Evolutionary conservation across 2,329 filamentous ascomycete species (phyloP), one percentile per base, ranked within the genome.

Genomic region (Monilinia fructigena): DNA sequence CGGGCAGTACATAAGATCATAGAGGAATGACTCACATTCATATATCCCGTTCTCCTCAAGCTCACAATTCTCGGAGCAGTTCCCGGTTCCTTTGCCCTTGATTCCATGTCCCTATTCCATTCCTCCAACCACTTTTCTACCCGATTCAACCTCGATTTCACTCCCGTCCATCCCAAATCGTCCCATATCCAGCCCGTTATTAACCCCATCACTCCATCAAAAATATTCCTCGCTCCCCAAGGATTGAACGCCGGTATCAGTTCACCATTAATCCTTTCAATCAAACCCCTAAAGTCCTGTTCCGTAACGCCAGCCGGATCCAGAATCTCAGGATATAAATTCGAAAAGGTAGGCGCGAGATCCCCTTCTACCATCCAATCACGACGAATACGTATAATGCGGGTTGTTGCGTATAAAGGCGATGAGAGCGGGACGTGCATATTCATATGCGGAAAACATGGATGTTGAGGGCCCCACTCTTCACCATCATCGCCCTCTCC

Each of bases 101-200:
- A 84, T 74, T 86, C 86, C 82, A 88, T 86, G 69, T 91, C 86
- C 11, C 77, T 76, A 76, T 99, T 99, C 93, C 94, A 97, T 67
- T 87, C 83, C 70, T 96, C 90, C 64, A 99, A 85, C 87, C 91
- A 97, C 48, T 77, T 78, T 78, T 99, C 95, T 23, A 97, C 79
- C 12, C 80, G 82, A 65, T 82, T 84, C 55, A 97, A 77, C 65
- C 88, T 84, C 28, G 82, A 80, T 80, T 98, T 98, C 67, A 90
- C 85, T 11, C 84, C 87, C 4, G 91, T 91, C 47, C 92, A 79
- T 1, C 94, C 93, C 28, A 94, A 74, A 75, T 98, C 94, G 67
- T 99, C 95, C 92, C 93, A 98, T 45, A 98, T 74, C 91, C 93
- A 99, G 28, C 94, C 91, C 0, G 95, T 98, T 45, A 93, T 78